A percentile compares a stretch with the other conserved stretches of the same genome.
Conservation (phyloP, 768 basidiomycete species). For the Psilocybe cyanescens region DNA sequence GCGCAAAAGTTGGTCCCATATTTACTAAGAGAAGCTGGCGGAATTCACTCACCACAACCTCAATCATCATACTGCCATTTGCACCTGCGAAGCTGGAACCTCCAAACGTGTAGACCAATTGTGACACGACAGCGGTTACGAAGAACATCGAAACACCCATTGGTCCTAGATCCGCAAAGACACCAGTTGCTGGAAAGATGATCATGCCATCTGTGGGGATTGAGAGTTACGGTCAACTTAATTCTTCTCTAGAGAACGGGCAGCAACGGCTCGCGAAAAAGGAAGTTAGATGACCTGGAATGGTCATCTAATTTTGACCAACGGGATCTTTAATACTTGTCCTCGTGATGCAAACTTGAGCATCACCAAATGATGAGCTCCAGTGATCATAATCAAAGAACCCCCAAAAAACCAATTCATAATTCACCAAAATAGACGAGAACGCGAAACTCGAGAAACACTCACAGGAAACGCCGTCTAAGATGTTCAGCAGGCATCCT, state of each 20-base stretch:
- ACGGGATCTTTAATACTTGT: neutral
- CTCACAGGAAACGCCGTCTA: constrained; percentile 93
- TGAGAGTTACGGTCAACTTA: neutral
- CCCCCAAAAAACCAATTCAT: neutral
- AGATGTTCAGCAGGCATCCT: constrained; percentile 83
- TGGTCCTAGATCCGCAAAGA: constrained; percentile 81
- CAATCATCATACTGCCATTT: constrained; percentile 98
- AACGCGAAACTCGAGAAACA: constrained; percentile 16
- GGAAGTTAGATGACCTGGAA: constrained; percentile 18
- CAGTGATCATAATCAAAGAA: neutral
- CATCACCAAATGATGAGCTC: neutral
- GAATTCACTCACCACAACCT: constrained; percentile 79
- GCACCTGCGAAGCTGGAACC: constrained; percentile 90
- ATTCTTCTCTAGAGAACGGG: neutral
- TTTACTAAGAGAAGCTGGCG: neutral
- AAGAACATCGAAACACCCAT: constrained; percentile 97
- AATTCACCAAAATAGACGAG: neutral
- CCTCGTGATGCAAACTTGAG: neutral
- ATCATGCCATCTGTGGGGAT: constrained; percentile 83
- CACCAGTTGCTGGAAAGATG: constrained; percentile 84
- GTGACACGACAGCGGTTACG: constrained; percentile 79
- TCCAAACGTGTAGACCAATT: constrained; percentile 83
- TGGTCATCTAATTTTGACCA: neutral
- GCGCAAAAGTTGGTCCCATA: neutral
- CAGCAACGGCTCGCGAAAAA: constrained; percentile 4